Percentiles rank a stretch among this genome's conserved stretches.
phyloP scores from a whole-genome alignment of 208 protist species.

The Crithidia mellificae region DNA sequence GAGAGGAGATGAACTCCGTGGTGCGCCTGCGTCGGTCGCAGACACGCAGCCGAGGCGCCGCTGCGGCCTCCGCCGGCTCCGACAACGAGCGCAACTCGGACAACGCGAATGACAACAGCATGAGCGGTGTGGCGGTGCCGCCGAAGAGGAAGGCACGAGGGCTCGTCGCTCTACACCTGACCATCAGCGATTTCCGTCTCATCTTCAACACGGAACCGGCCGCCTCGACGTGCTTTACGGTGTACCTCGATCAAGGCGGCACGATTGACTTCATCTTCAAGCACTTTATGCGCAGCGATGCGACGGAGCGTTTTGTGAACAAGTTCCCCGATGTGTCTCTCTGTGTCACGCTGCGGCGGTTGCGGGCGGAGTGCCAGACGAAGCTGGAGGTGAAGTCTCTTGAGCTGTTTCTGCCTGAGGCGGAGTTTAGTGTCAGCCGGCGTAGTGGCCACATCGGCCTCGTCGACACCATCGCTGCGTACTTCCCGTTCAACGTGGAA shows the following conservation, averaged over 20 bases:
- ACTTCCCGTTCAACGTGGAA: slow-evolving; percentile 61
- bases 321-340: slow-evolving; percentile 41
- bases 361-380: slow-evolving; percentile 82
- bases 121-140: not conserved
- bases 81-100: not conserved
- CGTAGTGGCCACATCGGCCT: slow-evolving; percentile 22
- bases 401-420: slow-evolving; percentile 70
- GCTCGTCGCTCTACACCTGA: slow-evolving; percentile 58
- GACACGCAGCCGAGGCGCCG: not conserved
- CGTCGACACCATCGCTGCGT: slow-evolving; percentile 37
- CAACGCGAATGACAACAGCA: not conserved
- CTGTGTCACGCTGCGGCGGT: slow-evolving; percentile 43
- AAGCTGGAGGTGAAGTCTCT: slow-evolving; percentile 88
- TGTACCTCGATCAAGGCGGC: slow-evolving; percentile 66
- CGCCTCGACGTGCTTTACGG: slow-evolving; percentile 60
- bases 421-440: slow-evolving; percentile 52
- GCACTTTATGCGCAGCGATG: slow-evolving; percentile 15
- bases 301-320: slow-evolving; percentile 22
- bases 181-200: slow-evolving; percentile 59
- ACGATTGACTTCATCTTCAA: slow-evolving; percentile 63
- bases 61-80: not conserved
- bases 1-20: slow-evolving; percentile 29
- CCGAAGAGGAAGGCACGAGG: slow-evolving; percentile 15
- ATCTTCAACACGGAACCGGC: slow-evolving; percentile 72
- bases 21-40: slow-evolving; percentile 26